Conservation (phyloP, 495 filamentous ascomycete genomes). For the Bathelium albidoporum region DNA sequence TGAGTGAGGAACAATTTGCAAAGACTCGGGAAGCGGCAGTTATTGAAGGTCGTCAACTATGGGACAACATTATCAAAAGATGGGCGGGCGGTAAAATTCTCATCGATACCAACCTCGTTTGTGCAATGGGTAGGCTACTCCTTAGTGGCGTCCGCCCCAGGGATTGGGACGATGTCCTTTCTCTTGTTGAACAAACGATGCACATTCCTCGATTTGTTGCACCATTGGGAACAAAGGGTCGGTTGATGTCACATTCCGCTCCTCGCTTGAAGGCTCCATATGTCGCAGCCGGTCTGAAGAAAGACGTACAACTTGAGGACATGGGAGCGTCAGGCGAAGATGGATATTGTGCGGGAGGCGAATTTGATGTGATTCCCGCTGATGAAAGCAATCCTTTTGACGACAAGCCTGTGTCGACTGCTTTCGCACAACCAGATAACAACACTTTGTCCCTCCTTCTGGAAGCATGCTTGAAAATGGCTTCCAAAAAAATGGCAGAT, state of each 20-base stretch:
- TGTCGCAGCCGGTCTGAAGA: constrained; percentile 13
- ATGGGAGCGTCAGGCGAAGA: neutral
- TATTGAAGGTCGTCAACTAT: constrained; percentile 56
- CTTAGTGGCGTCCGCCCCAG: constrained; percentile 45
- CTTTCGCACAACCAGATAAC: constrained; percentile 47
- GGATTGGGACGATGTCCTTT: constrained; percentile 58
- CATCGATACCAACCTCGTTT: constrained; percentile 64
- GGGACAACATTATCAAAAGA: constrained; percentile 63
- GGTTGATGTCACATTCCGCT: constrained; percentile 18
- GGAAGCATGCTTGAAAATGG: constrained; percentile 45
- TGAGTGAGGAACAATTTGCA: constrained; percentile 30
- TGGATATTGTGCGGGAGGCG: constrained; percentile 7
- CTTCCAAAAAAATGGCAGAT: constrained; percentile 39
- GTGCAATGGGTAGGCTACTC: constrained; percentile 65
- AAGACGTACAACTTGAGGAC: neutral
- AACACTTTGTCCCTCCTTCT: constrained; percentile 62
- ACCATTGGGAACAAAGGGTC: constrained; percentile 20
- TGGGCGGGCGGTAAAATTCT: constrained; percentile 59
- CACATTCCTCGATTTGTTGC: constrained; percentile 45
- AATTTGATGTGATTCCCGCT: constrained; percentile 10
- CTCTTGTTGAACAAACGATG: constrained; percentile 68
- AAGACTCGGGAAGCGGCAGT: constrained; percentile 30
- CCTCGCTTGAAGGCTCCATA: constrained; percentile 14
- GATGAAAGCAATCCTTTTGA: constrained; percentile 1
- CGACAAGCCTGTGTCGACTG: constrained; percentile 10